Percentiles rank a stretch among this genome's conserved stretches.
Conservation (phyloP, 2,329 filamentous ascomycete genomes). For the Epichloe scottii region DNA sequence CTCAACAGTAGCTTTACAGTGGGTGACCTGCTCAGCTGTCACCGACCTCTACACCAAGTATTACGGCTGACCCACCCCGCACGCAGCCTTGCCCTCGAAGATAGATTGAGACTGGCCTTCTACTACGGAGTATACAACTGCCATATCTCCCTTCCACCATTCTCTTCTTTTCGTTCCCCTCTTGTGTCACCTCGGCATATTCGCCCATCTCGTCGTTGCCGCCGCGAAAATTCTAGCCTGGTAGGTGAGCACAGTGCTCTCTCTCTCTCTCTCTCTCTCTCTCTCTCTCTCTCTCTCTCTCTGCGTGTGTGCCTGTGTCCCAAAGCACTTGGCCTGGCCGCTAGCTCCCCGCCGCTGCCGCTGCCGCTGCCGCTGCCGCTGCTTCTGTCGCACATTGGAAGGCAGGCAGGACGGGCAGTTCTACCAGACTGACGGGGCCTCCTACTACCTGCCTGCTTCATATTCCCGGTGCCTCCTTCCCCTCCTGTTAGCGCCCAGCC, state of each 20-base stretch:
- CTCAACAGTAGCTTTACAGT: not conserved
- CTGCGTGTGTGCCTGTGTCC: too few relatives aligned
- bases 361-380: not conserved
- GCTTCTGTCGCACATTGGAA: not conserved
- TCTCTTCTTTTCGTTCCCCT: not conserved
- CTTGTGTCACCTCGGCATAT: conserved; percentile 1
- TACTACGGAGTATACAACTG: not conserved
- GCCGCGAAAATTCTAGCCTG: not conserved
- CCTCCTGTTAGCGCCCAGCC: not conserved
- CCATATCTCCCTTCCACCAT: not conserved
- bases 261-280: not conserved
- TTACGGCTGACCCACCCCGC: not conserved
- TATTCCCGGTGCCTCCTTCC: not conserved
- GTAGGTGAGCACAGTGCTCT: not conserved
- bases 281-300: not conserved
- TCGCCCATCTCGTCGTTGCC: not conserved
- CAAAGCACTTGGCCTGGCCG: not conserved
- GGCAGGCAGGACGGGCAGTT: not conserved
- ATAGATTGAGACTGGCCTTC: not conserved
- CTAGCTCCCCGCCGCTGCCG: not conserved
- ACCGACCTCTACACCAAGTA: not conserved
- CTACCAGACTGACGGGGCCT: not conserved
- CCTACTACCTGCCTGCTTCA: too few relatives aligned
- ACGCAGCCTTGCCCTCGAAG: not conserved
- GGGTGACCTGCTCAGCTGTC: conserved; percentile 1